These are phyloP conservation scores for Yamagishiella unicocca DNA, from an alignment of 139 green algal species.

Conservation along the genomic window DNA sequence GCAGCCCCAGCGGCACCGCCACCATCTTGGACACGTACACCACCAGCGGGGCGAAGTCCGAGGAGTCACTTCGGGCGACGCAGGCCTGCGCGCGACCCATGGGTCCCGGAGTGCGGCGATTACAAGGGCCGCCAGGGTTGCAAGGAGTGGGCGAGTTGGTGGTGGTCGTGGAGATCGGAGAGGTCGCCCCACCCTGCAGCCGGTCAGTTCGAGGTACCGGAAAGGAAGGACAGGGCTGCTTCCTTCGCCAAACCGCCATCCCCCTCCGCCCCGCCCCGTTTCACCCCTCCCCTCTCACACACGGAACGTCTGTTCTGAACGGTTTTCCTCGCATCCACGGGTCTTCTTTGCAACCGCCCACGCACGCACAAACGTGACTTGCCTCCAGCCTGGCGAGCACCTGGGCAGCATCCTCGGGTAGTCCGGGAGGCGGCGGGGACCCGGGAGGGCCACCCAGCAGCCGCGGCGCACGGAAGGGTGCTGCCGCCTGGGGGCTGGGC, in stretches of 20 bases:
- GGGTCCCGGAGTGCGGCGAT: too few relatives aligned
- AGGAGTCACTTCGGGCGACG: constrained; percentile 54
- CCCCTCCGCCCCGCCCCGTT: too few relatives aligned
- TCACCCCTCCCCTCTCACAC: neutral
- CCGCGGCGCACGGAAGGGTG: constrained; percentile 68
- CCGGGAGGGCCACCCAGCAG: constrained; percentile 63
- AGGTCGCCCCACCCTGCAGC: too few relatives aligned
- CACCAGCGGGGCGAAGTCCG: constrained; percentile 74
- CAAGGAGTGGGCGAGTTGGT: too few relatives aligned
- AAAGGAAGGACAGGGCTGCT: too few relatives aligned
- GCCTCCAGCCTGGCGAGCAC: constrained; percentile 23
- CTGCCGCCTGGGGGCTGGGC: constrained; percentile 78
- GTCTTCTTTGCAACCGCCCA: too few relatives aligned
- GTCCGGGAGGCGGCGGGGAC: constrained; percentile 8
- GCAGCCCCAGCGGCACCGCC: constrained; percentile 74
- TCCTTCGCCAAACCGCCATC: neutral
- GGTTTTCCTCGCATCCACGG: too few relatives aligned
- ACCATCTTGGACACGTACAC: constrained; percentile 97
- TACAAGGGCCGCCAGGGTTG: too few relatives aligned
- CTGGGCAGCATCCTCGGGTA: constrained; percentile 18
- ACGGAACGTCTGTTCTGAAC: too few relatives aligned
- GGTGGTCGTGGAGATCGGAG: too few relatives aligned
- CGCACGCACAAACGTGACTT: too few relatives aligned
- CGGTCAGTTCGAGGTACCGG: too few relatives aligned
- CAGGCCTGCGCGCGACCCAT: neutral